Percentiles rank a stretch among this genome's conserved stretches.
phyloP scores from a whole-genome alignment of 257 asterid species.

The Nicotiana attenuata region DNA sequence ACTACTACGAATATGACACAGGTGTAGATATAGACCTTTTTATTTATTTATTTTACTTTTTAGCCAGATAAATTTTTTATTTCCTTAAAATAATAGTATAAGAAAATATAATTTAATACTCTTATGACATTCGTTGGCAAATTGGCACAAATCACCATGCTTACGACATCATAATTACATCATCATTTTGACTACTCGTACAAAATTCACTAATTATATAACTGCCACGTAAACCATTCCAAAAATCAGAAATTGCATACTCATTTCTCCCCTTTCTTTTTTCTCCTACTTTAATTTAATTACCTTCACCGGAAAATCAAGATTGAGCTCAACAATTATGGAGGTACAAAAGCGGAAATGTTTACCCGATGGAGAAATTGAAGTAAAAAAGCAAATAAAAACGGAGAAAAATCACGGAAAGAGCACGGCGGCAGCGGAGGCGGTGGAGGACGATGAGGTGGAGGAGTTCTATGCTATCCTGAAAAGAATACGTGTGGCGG shows the following conservation, averaged over 20 bases:
- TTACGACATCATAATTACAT: too few species aligned
- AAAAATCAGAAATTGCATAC: neutral
- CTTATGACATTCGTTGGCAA: too few species aligned
- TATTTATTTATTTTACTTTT: too few species aligned
- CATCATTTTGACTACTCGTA: neutral
- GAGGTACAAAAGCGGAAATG: neutral
- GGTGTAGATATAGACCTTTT: too few species aligned
- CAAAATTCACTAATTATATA: neutral
- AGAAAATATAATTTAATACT: too few species aligned
- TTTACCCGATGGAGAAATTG: neutral
- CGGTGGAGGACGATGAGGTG: conserved; percentile 5
- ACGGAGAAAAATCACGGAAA: neutral
- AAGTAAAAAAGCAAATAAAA: neutral
- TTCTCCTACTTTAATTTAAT: neutral
- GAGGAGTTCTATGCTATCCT: neutral
- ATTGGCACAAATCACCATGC: too few species aligned
- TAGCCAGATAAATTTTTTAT: too few species aligned
- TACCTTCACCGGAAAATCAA: neutral
- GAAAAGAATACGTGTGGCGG: neutral
- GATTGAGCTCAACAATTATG: neutral
- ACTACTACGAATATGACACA: too few species aligned
- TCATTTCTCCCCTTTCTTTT: neutral
- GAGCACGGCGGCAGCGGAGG: neutral
- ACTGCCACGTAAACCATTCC: neutral
- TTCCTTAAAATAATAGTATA: too few species aligned